Evolutionary conservation across 176 grass and related monocot species (phyloP).

Genomic region (Cenchrus americanus): DNA sequence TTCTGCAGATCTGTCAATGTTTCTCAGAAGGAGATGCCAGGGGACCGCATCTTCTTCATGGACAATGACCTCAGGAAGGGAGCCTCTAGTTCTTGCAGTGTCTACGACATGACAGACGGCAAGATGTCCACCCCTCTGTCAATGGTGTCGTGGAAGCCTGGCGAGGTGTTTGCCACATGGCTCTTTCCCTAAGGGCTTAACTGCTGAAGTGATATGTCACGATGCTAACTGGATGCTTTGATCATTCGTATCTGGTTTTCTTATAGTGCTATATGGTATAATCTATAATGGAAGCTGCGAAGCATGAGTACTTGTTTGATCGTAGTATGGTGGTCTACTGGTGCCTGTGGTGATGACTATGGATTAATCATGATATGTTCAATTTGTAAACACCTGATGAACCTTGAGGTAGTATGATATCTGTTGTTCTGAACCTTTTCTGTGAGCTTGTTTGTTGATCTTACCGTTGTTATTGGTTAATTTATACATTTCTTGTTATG

Average conservation of each 20-base stretch:
- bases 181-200: conserved; percentile 11
- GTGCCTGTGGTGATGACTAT: no score
- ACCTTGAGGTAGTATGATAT: no score
- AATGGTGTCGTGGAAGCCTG: not conserved
- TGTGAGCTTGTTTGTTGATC: no score
- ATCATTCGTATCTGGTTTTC: not conserved
- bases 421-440: no score
- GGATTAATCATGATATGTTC: no score
- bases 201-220: not conserved
- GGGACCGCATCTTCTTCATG: not conserved
- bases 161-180: not conserved
- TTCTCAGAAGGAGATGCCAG: not conserved
- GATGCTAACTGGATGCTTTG: not conserved
- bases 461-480: no score
- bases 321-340: no score
- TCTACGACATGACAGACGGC: not conserved
- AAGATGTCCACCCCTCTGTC: not conserved
- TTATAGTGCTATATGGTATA: not conserved
- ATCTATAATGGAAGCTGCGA: no score
- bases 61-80: not conserved
- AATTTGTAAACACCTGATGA: no score
- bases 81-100: not conserved
- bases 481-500: no score
- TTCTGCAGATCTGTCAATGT: not conserved
- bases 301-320: no score